These are phyloP conservation scores for Lactifluus subvellereus DNA, from an alignment of 768 basidiomycete genomes.

Conservation along the genomic window DNA sequence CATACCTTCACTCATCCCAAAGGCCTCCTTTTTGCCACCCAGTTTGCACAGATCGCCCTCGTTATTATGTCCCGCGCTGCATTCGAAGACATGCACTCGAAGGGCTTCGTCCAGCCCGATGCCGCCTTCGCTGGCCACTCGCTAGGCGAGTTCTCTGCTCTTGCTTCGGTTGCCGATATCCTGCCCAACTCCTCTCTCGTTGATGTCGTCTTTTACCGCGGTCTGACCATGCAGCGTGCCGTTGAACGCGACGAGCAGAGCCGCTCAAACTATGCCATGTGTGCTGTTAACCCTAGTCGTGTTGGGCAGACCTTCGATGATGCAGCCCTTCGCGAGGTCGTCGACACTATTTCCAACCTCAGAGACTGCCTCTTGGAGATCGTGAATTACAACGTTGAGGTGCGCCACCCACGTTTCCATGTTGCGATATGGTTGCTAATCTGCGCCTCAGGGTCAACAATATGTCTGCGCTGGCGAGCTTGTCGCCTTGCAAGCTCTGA, in stretches of 20 bases:
- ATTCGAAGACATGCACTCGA: conserved; percentile 96
- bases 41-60: conserved; percentile 97
- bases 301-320: conserved; percentile 94
- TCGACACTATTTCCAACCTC: conserved; percentile 76
- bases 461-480: conserved; percentile 99
- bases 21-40: conserved; percentile 94
- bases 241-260: conserved; percentile 93
- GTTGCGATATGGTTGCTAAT: not conserved
- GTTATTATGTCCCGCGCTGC: conserved; percentile 98
- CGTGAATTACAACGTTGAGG: conserved; percentile 94
- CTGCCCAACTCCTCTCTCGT: conserved; percentile 91
- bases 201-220: conserved; percentile 99
- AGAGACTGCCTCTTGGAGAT: conserved; percentile 90
- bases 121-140: conserved; percentile 98
- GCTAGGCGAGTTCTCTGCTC: conserved; percentile 95
- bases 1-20: conserved; percentile 98
- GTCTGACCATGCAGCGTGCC: conserved; percentile 99
- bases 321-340: conserved; percentile 92
- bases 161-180: conserved; percentile 96
- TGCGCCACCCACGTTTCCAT: conserved; percentile 31
- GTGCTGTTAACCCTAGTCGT: conserved; percentile 96
- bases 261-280: conserved; percentile 97
- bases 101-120: conserved; percentile 88
- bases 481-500: conserved; percentile 86
- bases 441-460: conserved; percentile 79